Evolutionary conservation across 73 alveolate genomes (phyloP), one percentile per base, ranked within the genome.

Genomic region (Urostyla sp.): DNA sequence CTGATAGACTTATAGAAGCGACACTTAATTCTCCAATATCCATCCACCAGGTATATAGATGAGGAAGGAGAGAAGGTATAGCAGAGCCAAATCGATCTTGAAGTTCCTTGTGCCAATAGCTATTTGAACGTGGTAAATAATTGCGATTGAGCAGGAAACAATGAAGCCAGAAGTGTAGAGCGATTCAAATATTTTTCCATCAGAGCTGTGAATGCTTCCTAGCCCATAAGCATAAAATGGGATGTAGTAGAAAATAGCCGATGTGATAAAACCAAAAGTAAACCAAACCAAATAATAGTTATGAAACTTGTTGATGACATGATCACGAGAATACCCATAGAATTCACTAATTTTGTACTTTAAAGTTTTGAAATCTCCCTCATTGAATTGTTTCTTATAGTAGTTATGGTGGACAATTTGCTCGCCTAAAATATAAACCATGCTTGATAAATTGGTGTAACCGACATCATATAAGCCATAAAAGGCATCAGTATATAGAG

Each of bases 211-310:
- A n/a, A n/a, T n/a, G n/a, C n/a, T n/a, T n/a, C n/a, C n/a, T n/a
- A n/a, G n/a, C n/a, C n/a, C n/a, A n/a, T n/a, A n/a, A n/a, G n/a
- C n/a, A n/a, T n/a, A n/a, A n/a, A n/a, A n/a, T n/a, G n/a, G n/a
- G n/a, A n/a, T n/a, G n/a, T n/a, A n/a, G n/a, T n/a, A n/a, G n/a
- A n/a, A n/a, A n/a, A n/a, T n/a, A n/a, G n/a, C n/a, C n/a, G n/a
- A n/a, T n/a, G n/a, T n/a, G 15, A 40, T 40, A 21, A 63, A 63
- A 20, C 27, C 60, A 43, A 43, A 63, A 35, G 44, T 4, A 4
- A 63, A 50, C 79, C 79, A 63, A 43, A 63, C 2, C n/a, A 5
- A 38, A 27, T 63, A 63, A 15, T 63, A 21, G 16, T 63, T 63
- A 8, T 43, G 20, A 10, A 60, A 43, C 4, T 46, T 36, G 13